Conservation (phyloP, 164 flowering plant genomes). For the Buxus sempervirens region DNA sequence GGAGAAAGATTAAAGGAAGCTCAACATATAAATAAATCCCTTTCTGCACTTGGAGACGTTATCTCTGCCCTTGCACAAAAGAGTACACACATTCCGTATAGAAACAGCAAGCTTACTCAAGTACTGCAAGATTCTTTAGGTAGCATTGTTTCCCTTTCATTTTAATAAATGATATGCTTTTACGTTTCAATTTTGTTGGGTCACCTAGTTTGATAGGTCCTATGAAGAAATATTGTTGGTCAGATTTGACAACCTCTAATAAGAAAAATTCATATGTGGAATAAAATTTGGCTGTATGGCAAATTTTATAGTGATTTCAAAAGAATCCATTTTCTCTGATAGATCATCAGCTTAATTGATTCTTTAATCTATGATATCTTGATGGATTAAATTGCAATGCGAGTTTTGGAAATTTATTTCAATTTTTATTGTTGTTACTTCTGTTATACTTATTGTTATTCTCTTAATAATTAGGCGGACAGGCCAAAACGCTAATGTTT, state of each 20-base stretch:
- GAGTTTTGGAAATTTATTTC: too few species aligned
- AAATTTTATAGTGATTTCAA: background rate
- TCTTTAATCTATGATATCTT: too few species aligned
- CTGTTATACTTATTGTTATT: background rate
- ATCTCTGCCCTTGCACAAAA: conserved; percentile 90
- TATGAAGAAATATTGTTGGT: background rate
- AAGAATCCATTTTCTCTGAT: background rate
- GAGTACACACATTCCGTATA: conserved; percentile 80
- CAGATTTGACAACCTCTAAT: too few species aligned
- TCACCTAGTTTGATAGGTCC: background rate
- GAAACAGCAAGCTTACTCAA: conserved; percentile 95
- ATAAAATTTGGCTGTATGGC: background rate
- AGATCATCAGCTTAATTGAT: background rate
- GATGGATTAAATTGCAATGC: too few species aligned
- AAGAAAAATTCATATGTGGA: too few species aligned
- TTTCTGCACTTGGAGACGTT: conserved; percentile 92
- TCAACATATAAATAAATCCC: conserved; percentile 78
- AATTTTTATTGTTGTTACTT: background rate
- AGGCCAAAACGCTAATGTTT: conserved; percentile 94
- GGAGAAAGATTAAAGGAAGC: conserved; percentile 94
- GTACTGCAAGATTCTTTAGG: conserved; percentile 90
- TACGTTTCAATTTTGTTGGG: too few species aligned
- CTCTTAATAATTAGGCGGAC: conserved; percentile 58
- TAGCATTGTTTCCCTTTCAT: conserved; percentile 18
- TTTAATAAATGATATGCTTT: background rate